These are phyloP conservation scores for Huntiella omanensis DNA, from an alignment of 2,329 filamentous ascomycete genomes.

Conservation along the genomic window DNA sequence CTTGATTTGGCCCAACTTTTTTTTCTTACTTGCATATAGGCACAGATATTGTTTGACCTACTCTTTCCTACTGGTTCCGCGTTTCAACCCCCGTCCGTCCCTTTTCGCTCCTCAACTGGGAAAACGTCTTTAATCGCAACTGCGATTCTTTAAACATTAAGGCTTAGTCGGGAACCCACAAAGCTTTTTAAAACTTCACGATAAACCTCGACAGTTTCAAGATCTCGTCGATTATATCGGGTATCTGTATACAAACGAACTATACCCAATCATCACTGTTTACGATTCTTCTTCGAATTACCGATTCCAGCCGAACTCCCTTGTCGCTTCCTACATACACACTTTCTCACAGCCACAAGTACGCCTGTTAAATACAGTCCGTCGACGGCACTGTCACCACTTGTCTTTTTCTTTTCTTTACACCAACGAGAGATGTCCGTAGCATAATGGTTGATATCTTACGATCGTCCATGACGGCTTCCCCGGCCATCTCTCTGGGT, in stretches of 20 bases:
- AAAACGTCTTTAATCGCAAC: neutral
- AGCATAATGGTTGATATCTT: slow-evolving; percentile 7
- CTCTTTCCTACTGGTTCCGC: too few species aligned
- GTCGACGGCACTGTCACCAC: neutral
- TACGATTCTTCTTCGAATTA: neutral
- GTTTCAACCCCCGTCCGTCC: neutral
- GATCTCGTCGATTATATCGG: neutral
- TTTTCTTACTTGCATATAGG: neutral
- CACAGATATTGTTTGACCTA: too few species aligned
- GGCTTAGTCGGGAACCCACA: neutral
- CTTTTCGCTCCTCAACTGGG: neutral
- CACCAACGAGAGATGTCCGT: too few species aligned
- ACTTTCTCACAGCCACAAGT: too few species aligned
- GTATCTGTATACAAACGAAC: neutral
- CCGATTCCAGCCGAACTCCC: neutral
- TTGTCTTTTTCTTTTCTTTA: too few species aligned
- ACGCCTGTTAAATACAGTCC: neutral
- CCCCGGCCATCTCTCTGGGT: slow-evolving; percentile 19
- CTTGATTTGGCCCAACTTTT: neutral
- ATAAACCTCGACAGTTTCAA: neutral
- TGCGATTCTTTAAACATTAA: neutral
- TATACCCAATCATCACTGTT: too few species aligned
- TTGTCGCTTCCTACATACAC: neutral
- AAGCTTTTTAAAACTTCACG: neutral
- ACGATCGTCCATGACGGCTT: slow-evolving; percentile 9